Base-by-base conservation (phyloP, 2,329 filamentous ascomycete genomes). In the Sclerotinia spermophila region DNA sequence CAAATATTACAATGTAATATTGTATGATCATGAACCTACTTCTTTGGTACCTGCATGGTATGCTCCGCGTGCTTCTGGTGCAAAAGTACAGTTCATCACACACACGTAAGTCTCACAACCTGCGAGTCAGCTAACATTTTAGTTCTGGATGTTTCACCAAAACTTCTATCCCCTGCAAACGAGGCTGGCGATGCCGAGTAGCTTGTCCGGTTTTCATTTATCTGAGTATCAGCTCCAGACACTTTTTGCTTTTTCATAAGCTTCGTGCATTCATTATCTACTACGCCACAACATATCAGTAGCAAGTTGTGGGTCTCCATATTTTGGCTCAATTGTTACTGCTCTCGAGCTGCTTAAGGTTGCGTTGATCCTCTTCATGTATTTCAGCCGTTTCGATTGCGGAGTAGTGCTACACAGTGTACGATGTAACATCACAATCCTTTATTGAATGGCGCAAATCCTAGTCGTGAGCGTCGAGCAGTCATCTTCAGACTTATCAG, bases 41-140 rank as follows among this genome's bases (percentile, higher is more conserved):
- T 51, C 21, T 48, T 64, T 65, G 45, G 61, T 65, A 65, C 61
- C 61, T 65, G 61, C 61, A 48, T 65, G 61, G 33, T 65, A 65
- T 65, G 24, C 51, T 53, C 61, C 45, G 24, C 45, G 58, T 35
- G 61, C 61, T 53, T 65, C 61, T 17, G n/a, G 17, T 40, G 17
- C 33, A 15, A 65, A 45, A n/a, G 24, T 40, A 51, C 61, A 65
- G 33, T 65, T 65, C 61, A 65, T 65, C 61, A 65, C 44, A 48
- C 44, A 51, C 61, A 65, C 51, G 42, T 48, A 51, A 64, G 61
- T 64, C 61, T 64, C 61, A 38, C 42, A 64, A 51, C 24, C 21
- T 38, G 51, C 44, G 15, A 48, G 35, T 51, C 44, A 64, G 61
- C 44, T 24, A 64, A 51, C 30, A 8, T n/a, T 51, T 48, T 48